phyloP scores from a whole-genome alignment of 1,284 basidiomycete species.

The Ganoderma resinaceum region DNA sequence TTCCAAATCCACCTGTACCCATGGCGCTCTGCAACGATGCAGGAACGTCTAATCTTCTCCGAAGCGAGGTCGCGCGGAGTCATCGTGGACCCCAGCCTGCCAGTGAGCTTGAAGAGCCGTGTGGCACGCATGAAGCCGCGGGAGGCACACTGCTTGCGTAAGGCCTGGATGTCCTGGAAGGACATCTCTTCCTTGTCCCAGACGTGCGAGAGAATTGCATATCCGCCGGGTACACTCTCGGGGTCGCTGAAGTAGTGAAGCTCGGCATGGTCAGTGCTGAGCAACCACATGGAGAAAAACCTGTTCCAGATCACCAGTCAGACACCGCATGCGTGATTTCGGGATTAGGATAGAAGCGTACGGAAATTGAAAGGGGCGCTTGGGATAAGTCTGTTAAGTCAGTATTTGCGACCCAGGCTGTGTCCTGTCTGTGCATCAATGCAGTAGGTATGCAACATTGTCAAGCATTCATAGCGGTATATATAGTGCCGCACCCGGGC shows the following conservation, averaged over 20 bases:
- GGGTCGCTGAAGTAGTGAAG: slow-evolving; percentile 3
- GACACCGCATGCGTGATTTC: not conserved
- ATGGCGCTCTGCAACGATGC: slow-evolving; percentile 5
- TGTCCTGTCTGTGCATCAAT: not conserved
- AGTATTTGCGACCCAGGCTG: not conserved
- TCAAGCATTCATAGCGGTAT: not conserved
- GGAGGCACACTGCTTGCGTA: not conserved
- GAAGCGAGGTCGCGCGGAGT: slow-evolving; percentile 7
- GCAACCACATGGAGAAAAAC: not conserved
- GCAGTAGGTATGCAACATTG: not conserved
- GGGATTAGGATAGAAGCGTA: not conserved
- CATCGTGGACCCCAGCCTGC: not conserved
- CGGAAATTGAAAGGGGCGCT: not conserved
- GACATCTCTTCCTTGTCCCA: slow-evolving; percentile 4
- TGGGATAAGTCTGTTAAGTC: not conserved
- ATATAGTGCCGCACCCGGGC: not conserved
- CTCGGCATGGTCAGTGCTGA: slow-evolving; percentile 2
- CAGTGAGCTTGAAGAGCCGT: not conserved
- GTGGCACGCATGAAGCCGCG: not conserved
- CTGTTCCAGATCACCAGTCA: not conserved
- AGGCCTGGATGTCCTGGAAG: not conserved
- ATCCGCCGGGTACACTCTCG: not conserved
- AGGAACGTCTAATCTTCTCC: slow-evolving; percentile 1
- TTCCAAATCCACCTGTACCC: slow-evolving; percentile 21
- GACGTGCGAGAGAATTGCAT: slow-evolving; percentile 9